Conservation (phyloP, 768 basidiomycete species). For the Xanthoconium stramineum region DNA sequence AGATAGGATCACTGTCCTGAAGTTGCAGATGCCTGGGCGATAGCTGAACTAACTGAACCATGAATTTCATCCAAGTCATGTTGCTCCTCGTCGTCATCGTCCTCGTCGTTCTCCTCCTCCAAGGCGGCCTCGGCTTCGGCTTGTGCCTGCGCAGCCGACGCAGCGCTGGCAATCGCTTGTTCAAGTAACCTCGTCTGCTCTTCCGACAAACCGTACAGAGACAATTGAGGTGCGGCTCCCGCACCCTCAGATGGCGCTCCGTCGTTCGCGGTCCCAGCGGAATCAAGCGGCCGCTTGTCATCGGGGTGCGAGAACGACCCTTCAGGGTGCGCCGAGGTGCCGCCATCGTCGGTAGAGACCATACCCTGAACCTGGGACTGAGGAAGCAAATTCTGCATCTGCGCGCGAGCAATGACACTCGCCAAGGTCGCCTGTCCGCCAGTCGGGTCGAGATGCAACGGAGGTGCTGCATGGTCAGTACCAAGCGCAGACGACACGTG, state of each 20-base stretch:
- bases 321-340: slow-evolving; percentile 8
- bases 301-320: slow-evolving; percentile 4
- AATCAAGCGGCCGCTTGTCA: slow-evolving; percentile 9
- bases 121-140: slow-evolving; percentile 76
- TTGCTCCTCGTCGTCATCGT: slow-evolving; percentile 43
- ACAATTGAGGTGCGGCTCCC: slow-evolving; percentile 42
- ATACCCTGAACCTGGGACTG: slow-evolving; percentile 12
- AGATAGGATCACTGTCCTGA: slow-evolving; percentile 20
- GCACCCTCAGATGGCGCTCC: slow-evolving; percentile 5
- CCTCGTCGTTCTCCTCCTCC: slow-evolving; percentile 64
- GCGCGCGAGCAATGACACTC: slow-evolving; percentile 69
- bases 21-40: slow-evolving; percentile 2
- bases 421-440: slow-evolving; percentile 66
- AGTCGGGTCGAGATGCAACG: slow-evolving; percentile 40
- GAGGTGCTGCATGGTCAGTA: slow-evolving; percentile 30
- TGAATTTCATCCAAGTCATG: slow-evolving; percentile 16
- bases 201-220: slow-evolving; percentile 68
- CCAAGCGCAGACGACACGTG: slow-evolving; percentile 58
- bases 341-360: neutral
- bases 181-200: slow-evolving; percentile 70
- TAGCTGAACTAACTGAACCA: slow-evolving; percentile 12
- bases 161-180: slow-evolving; percentile 70
- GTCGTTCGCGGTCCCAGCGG: slow-evolving; percentile 4
- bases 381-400: slow-evolving; percentile 44
- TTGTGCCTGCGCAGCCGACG: slow-evolving; percentile 71